Evolutionary conservation across 202 grass and related monocot species (phyloP).

Genomic region (Dendrocalamus latiflorus): DNA sequence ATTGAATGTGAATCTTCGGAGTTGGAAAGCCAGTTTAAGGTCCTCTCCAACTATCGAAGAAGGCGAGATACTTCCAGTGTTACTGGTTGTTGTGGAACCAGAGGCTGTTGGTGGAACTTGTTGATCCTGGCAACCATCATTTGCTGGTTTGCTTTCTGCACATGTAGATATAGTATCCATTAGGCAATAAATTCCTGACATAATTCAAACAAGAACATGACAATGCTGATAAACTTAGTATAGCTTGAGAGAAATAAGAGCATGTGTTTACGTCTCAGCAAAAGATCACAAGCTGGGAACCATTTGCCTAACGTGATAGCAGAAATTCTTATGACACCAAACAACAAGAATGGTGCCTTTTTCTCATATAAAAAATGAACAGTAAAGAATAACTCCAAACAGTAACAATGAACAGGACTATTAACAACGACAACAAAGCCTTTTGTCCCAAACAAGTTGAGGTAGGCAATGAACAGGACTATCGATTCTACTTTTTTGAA

Average conservation of each 20-base stretch:
- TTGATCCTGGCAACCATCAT: constrained; percentile 52
- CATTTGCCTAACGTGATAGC: not conserved
- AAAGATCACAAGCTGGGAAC: constrained; percentile 5
- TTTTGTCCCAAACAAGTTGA: too few species aligned
- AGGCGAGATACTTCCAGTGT: constrained; percentile 74
- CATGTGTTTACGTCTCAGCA: not conserved
- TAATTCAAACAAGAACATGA: constrained; percentile 1
- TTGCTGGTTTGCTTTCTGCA: constrained; percentile 67
- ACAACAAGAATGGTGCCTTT: not conserved
- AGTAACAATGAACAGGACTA: not conserved
- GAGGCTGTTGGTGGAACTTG: constrained; percentile 53
- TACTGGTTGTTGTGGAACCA: constrained; percentile 82
- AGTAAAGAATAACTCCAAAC: not conserved
- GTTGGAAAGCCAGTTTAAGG: constrained; percentile 77
- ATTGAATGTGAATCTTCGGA: constrained; percentile 89
- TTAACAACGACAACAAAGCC: not conserved
- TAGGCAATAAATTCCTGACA: constrained; percentile 17
- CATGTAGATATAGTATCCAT: constrained; percentile 5
- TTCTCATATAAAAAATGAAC: not conserved
- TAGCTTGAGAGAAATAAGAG: not conserved
- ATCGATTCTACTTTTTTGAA: not conserved
- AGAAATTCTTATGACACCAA: constrained; percentile 1
- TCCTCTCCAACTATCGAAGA: constrained; percentile 84
- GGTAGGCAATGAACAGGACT: not conserved
- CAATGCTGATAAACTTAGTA: not conserved